phyloP scores from a whole-genome alignment of 164 flowering plant genomes.

The Nymphaea thermarum region DNA sequence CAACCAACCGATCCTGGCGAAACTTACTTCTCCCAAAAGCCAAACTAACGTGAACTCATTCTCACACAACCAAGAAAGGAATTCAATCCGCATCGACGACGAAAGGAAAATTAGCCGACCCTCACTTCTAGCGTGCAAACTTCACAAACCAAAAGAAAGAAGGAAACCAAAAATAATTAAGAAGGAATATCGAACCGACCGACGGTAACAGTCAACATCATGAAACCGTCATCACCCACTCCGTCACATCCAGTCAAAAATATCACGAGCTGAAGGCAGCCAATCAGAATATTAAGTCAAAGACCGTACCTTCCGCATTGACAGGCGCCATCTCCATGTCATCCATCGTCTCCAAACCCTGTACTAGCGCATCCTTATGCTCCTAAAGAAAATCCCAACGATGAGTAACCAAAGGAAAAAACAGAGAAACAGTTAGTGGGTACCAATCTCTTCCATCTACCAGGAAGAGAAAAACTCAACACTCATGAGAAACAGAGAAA shows the following conservation, averaged over 20 bases:
- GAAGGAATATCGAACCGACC: neutral
- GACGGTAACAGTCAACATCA: too few species aligned
- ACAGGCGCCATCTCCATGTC: slow-evolving; percentile 65
- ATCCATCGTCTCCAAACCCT: slow-evolving; percentile 57
- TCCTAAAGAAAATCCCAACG: slow-evolving; percentile 28
- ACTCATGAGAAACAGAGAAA: neutral
- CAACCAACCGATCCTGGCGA: too few species aligned
- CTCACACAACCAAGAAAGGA: too few species aligned
- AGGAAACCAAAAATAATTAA: neutral
- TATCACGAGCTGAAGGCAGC: neutral
- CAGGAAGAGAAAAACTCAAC: neutral
- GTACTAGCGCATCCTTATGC: slow-evolving; percentile 60
- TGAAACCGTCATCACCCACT: neutral
- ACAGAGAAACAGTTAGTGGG: neutral
- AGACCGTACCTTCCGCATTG: slow-evolving; percentile 37
- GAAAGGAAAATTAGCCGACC: too few species aligned
- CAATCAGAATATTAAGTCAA: neutral
- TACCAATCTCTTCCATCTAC: neutral
- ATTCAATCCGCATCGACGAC: too few species aligned
- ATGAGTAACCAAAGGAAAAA: neutral
- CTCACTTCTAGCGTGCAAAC: too few species aligned
- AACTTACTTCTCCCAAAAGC: too few species aligned
- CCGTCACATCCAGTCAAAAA: neutral
- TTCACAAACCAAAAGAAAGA: too few species aligned
- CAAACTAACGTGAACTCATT: too few species aligned